Evolutionary conservation across 2,329 filamentous ascomycete genomes (phyloP).

Genomic region (Trichothecium roseum): DNA sequence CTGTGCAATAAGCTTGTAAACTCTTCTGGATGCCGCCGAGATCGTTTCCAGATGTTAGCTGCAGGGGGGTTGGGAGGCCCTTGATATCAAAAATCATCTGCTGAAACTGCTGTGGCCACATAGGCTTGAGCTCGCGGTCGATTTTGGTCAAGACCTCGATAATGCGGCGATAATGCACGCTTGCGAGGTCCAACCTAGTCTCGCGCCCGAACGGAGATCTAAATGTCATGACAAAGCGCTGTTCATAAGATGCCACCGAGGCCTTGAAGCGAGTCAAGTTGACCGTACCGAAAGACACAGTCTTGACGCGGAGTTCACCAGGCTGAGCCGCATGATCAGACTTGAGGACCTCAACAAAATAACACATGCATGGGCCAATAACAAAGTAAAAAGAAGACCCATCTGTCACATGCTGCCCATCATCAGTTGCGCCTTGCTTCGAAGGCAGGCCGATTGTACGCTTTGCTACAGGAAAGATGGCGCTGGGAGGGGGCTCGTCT

Average conservation of each 20-base stretch:
- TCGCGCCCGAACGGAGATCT: constrained; percentile 33
- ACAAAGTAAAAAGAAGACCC: constrained; percentile 44
- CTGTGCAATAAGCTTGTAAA: constrained; percentile 43
- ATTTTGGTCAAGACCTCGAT: constrained; percentile 42
- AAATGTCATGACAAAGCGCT: constrained; percentile 45
- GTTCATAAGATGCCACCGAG: constrained; percentile 39
- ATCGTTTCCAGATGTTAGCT: constrained; percentile 43
- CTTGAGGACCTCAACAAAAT: constrained; percentile 39
- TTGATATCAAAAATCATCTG: constrained; percentile 41
- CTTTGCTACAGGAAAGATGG: constrained; percentile 43
- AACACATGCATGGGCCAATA: constrained; percentile 41
- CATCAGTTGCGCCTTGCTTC: constrained; percentile 29
- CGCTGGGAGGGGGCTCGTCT: constrained; percentile 16
- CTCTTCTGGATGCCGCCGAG: constrained; percentile 45
- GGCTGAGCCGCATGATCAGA: constrained; percentile 29
- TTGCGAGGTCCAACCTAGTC: constrained; percentile 39
- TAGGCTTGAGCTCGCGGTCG: constrained; percentile 45
- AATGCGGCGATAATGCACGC: constrained; percentile 42
- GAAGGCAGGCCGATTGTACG: constrained; percentile 29
- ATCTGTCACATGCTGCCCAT: constrained; percentile 35
- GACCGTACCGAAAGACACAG: constrained; percentile 41
- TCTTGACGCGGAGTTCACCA: constrained; percentile 36
- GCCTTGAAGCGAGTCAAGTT: constrained; percentile 41
- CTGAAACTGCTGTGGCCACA: constrained; percentile 47
- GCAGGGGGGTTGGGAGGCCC: constrained; percentile 40